These are phyloP conservation scores for Cladorrhinum samala DNA, from an alignment of 495 filamentous ascomycete genomes.

Conservation along the genomic window DNA sequence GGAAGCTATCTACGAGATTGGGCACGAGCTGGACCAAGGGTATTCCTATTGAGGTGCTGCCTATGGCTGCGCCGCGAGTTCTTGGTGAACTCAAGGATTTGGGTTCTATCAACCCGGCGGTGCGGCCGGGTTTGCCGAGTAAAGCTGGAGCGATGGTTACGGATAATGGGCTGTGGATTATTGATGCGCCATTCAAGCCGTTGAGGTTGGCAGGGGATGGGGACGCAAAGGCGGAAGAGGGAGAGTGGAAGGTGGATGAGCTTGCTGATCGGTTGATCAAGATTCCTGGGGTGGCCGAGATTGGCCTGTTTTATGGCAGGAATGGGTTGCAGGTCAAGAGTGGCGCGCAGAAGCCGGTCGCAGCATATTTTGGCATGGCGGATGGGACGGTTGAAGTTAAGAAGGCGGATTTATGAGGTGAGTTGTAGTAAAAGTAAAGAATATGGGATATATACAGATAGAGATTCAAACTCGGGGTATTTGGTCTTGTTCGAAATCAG, in stretches of 20 bases:
- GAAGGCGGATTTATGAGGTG: slow-evolving; percentile 1
- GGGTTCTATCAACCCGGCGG: slow-evolving; percentile 59
- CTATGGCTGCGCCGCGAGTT: slow-evolving; percentile 68
- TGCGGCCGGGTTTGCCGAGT: slow-evolving; percentile 59
- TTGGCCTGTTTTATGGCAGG: slow-evolving; percentile 78
- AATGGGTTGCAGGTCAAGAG: slow-evolving; percentile 61
- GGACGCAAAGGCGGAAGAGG: slow-evolving; percentile 38
- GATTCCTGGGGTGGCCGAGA: slow-evolving; percentile 84
- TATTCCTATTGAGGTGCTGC: slow-evolving; percentile 90
- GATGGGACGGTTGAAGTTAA: slow-evolving; percentile 34
- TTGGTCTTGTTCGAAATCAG: no score
- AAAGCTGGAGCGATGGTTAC: slow-evolving; percentile 84
- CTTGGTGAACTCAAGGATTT: slow-evolving; percentile 59
- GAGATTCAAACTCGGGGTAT: neutral
- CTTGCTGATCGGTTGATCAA: slow-evolving; percentile 67
- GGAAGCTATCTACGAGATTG: slow-evolving; percentile 75
- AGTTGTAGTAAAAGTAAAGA: neutral
- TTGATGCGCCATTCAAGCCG: slow-evolving; percentile 80
- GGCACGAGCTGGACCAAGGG: slow-evolving; percentile 69
- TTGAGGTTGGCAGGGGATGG: slow-evolving; percentile 55
- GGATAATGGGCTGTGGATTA: slow-evolving; percentile 88
- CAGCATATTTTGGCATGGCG: slow-evolving; percentile 93
- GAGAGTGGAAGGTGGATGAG: slow-evolving; percentile 70
- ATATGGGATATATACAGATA: neutral
- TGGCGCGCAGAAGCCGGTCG: slow-evolving; percentile 81